Evolutionary conservation across 345 rosid species (phyloP), one percentile per base, ranked within the genome.

Genomic region (Pistacia integerrima): DNA sequence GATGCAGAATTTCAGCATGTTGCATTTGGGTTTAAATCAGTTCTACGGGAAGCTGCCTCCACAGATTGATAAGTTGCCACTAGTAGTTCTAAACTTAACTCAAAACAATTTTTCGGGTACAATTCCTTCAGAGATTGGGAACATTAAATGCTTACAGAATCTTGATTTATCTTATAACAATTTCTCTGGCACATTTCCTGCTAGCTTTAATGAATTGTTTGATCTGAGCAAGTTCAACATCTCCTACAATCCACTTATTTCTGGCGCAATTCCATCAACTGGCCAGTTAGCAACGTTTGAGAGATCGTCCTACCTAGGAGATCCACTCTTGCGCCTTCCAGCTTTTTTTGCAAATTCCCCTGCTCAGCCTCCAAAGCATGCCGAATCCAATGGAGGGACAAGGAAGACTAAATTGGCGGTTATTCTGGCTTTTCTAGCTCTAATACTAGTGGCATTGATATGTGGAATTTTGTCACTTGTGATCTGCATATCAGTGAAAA

Each of bases 231-330:
- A 90, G 88, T 93, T 95, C 84, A 93, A 95, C 79, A 84, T 95
- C 82, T 95, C 99, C 11, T 90, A 77, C 85, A 95, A 95, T 85
- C 94, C 89, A 7, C 52, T 83, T 11, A 87, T 95, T 63, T 84
- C 94, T 0, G 99, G 99, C 1, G 54, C 56, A 67, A 78, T 93
- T 69, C 96, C 99, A 16, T 33, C 82, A 25, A 90, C 93, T 0
- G 99, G 99, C 61, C 98, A 93, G 74, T 74, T 95, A 65, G 80
- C 87, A 41, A 95, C 99, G 1, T 83, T 95, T 55, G 99, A 91
- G 35, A 75, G 84, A 75, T 90, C 86, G 0, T 91, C 97, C 20
- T 95, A 84, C 81, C 87, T 93, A 17, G 99, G 98, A 17, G 83
- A 90, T 80, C 98, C 99, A 3, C 76, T 77, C 41, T 84, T 95